Evolutionary conservation across 345 rosid species (phyloP).

Genomic region (Anastatica hierochuntica): DNA sequence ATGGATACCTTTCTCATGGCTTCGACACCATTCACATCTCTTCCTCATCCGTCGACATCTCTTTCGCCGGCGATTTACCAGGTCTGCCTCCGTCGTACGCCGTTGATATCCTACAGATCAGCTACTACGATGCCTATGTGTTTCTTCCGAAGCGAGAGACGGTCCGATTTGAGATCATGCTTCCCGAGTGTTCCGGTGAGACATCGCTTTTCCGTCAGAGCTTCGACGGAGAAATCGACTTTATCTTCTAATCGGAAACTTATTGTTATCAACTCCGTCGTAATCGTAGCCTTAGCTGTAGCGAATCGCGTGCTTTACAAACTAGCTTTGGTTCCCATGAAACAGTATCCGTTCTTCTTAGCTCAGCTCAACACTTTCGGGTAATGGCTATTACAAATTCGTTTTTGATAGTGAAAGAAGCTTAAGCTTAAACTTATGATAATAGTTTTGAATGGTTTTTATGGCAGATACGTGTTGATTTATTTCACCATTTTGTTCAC

Average conservation of each 20-base stretch:
- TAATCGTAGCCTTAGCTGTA: slow-evolving; percentile 52
- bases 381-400: too few species aligned
- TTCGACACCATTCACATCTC: slow-evolving; percentile 16
- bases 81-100: background rate
- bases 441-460: too few species aligned
- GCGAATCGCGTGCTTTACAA: slow-evolving; percentile 89
- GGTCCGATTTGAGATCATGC: background rate
- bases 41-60: slow-evolving; percentile 2
- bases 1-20: slow-evolving; percentile 20
- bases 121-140: background rate
- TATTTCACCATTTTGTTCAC: slow-evolving; percentile 49
- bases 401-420: too few species aligned
- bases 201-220: slow-evolving; percentile 23
- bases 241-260: too few species aligned
- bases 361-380: slow-evolving; percentile 83
- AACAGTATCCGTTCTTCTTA: slow-evolving; percentile 69
- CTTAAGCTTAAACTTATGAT: too few species aligned
- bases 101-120: background rate
- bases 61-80: slow-evolving; percentile 15
- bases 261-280: too few species aligned
- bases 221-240: too few species aligned
- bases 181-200: slow-evolving; percentile 6
- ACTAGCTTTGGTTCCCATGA: slow-evolving; percentile 93
- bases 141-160: background rate
- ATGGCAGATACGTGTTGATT: slow-evolving; percentile 56